phyloP scores from a whole-genome alignment of 2,329 filamentous ascomycete species.

The Diaporthe sp. region DNA sequence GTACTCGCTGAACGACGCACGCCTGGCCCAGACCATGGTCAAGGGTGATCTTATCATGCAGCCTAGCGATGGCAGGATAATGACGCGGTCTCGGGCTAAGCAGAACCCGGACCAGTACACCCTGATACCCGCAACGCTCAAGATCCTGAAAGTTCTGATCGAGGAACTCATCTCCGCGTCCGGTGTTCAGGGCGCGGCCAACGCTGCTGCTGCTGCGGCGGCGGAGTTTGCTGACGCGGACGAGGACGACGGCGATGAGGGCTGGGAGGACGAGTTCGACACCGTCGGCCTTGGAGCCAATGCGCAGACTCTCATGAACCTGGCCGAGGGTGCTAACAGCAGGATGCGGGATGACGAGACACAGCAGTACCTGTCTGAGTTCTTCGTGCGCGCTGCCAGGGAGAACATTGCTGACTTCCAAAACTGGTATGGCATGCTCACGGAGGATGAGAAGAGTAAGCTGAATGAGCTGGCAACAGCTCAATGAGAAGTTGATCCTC shows the following conservation, averaged over 20 bases:
- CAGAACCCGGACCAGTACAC: slow-evolving; percentile 93
- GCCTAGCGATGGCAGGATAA: slow-evolving; percentile 84
- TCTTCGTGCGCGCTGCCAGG: slow-evolving; percentile 76
- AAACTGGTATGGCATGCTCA: slow-evolving; percentile 69
- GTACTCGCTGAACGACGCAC: slow-evolving; percentile 87
- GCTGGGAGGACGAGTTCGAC: slow-evolving; percentile 90
- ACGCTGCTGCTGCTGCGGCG: slow-evolving; percentile 72
- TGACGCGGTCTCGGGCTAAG: slow-evolving; percentile 92
- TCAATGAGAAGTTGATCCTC: slow-evolving; percentile 39
- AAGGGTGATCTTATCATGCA: slow-evolving; percentile 89
- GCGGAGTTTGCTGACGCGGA: slow-evolving; percentile 68
- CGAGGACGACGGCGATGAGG: slow-evolving; percentile 81
- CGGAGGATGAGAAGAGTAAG: slow-evolving; percentile 69
- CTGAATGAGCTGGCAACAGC: slow-evolving; percentile 64
- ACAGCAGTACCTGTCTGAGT: slow-evolving; percentile 84
- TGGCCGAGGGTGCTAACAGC: slow-evolving; percentile 70
- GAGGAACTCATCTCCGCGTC: slow-evolving; percentile 90
- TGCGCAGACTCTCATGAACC: slow-evolving; percentile 86
- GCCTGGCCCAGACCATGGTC: slow-evolving; percentile 83
- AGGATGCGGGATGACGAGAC: slow-evolving; percentile 91
- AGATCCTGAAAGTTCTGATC: slow-evolving; percentile 96
- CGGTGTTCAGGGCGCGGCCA: slow-evolving; percentile 72
- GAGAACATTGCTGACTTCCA: slow-evolving; percentile 71
- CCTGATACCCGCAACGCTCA: slow-evolving; percentile 87
- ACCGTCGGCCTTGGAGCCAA: slow-evolving; percentile 81